Base-by-base conservation (phyloP, 495 filamentous ascomycete genomes). In the Penicillium lividum region DNA sequence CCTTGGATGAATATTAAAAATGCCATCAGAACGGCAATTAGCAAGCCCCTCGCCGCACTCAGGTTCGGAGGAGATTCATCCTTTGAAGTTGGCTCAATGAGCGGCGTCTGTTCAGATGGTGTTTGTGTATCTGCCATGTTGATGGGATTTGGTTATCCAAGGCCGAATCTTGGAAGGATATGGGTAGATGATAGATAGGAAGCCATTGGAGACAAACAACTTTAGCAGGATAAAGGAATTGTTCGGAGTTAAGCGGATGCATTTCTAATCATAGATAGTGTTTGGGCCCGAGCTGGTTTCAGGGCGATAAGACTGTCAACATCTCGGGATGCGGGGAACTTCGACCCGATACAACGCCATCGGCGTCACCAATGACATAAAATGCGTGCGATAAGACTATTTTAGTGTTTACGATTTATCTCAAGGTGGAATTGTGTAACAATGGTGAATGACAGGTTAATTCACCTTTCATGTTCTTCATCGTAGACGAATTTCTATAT, bases 41-140 rank as follows among this genome's bases (percentile, higher is more conserved):
- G 42, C 45, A 61, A 29, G 27, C 59, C 63, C 40, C 66, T 51
- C 1, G 47, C 13, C 25, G 57, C 27, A 45, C 59, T 60, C 10
- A 68, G 9, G 13, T 27, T 25, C 2, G 43, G 50, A 0, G n/a
- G 53, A 11, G 49, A 40, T 22, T 66, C 58, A 51, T 58, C 27
- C 10, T 58, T 31, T 27, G 53, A 9, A 15, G 33, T 33, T 18
- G 59, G 28, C 22, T 59, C 58, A 34, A 59, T 48, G 28, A 73
- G 67, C 9, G 67, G 63, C 5, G 67, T 67, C 15, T 62, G 66
- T 40, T 72, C 67, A 11, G 73, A 71, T 59, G 69, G 52, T 25
- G 64, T 9, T 61, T 69, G 18, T 61, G 18, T 38, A 62, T 73
- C 44, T 36, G 61, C 34, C 29, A 60, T 60, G 3, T 42, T 58